phyloP scores from a whole-genome alignment of 1,139 yeast genomes.

The Magnusiomyces sp. region DNA sequence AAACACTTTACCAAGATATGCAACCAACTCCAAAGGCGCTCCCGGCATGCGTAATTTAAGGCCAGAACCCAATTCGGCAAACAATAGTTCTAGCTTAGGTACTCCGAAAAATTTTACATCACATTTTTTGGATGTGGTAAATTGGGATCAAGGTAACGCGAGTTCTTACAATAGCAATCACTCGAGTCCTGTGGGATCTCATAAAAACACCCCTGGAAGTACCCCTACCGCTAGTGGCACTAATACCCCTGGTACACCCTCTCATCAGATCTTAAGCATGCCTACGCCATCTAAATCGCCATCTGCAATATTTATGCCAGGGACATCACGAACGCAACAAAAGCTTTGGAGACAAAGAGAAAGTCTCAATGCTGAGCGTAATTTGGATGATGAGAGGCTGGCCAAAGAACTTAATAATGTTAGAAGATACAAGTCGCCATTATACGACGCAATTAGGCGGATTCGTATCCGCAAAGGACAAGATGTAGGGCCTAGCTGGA shows the following conservation, averaged over 20 bases:
- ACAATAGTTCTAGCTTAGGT: not conserved
- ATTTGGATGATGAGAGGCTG: conserved; percentile 63
- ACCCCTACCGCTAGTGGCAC: not conserved
- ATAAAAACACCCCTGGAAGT: not conserved
- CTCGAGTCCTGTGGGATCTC: not conserved
- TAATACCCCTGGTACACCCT: conserved; percentile 4
- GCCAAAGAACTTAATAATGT: conserved; percentile 67
- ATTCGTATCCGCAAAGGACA: conserved; percentile 10
- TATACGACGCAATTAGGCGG: conserved; percentile 53
- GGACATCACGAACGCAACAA: conserved; percentile 59
- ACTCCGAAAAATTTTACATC: not conserved
- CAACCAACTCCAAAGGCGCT: not conserved
- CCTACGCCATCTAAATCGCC: not conserved
- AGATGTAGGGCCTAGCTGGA: not conserved
- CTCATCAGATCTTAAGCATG: conserved; percentile 1
- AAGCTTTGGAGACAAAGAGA: conserved; percentile 78
- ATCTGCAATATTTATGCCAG: conserved; percentile 20
- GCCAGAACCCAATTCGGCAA: too few relatives aligned
- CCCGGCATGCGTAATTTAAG: too few relatives aligned
- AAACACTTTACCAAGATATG: not conserved
- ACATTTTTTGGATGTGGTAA: not conserved
- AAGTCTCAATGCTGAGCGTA: conserved; percentile 41
- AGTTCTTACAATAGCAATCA: not conserved
- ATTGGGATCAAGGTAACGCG: not conserved
- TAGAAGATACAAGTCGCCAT: conserved; percentile 60